Evolutionary conservation across 441 rosid species (phyloP).

Genomic region (Arabidopsis lyrata): DNA sequence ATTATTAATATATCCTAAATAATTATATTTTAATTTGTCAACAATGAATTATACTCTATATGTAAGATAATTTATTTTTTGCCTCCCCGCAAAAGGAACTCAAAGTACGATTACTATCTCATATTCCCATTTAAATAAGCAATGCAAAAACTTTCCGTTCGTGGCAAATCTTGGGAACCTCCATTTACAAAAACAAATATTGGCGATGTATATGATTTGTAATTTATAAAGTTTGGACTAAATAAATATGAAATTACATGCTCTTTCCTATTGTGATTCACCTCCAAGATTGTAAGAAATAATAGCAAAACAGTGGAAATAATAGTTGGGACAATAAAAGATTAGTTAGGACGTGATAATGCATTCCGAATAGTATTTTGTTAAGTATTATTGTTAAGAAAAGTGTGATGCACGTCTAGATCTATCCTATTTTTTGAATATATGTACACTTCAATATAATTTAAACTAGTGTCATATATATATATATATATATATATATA

Average conservation of each 20-base stretch:
- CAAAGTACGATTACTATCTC: slow-evolving; percentile 37
- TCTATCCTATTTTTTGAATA: no score
- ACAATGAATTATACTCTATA: slow-evolving; percentile 8
- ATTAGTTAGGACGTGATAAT: background rate
- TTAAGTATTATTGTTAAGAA: background rate
- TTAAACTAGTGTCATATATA: no score
- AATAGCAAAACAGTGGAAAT: background rate
- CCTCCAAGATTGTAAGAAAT: background rate
- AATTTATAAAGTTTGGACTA: background rate
- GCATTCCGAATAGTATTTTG: background rate
- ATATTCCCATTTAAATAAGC: slow-evolving; percentile 32
- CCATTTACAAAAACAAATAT: background rate
- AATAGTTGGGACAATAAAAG: background rate
- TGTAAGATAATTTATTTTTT: slow-evolving; percentile 27
- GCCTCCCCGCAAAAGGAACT: slow-evolving; percentile 35
- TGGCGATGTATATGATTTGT: slow-evolving; percentile 10
- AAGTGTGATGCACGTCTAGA: slow-evolving; percentile 4
- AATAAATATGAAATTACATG: background rate
- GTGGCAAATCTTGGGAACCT: slow-evolving; percentile 38
- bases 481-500: no score
- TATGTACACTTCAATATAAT: no score
- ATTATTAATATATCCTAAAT: background rate
- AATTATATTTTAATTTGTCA: slow-evolving; percentile 4
- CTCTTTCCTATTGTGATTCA: slow-evolving; percentile 1
- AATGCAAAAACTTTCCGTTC: slow-evolving; percentile 20